Evolutionary conservation across 2,329 filamentous ascomycete genomes (phyloP), one percentile per base, ranked within the genome.

Genomic region (Fusarium domesticum): DNA sequence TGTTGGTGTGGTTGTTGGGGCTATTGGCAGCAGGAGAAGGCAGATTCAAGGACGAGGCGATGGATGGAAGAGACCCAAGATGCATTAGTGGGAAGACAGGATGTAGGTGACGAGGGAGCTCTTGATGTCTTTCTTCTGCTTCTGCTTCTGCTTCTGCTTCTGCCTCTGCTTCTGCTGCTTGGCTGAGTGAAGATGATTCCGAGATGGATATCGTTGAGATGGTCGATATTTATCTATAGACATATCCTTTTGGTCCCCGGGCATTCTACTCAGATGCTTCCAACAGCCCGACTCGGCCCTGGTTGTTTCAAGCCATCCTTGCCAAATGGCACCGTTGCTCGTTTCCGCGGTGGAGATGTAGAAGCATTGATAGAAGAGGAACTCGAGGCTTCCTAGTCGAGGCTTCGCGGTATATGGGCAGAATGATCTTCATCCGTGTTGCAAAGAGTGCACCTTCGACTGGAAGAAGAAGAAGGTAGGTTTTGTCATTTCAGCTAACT

Each of bases 241-340:
- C 6, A 28, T 28, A 12, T 8, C 23, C 23, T 28, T 28, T 28
- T 8, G 23, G 10, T 28, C 7, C 23, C 23, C 7, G 23, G 7
- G 23, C 23, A 28, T 28, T 8, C 14, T 28, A 28, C 14, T 10
- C 23, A 28, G 23, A 28, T 8, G 23, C 23, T 28, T 8, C 38
- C 20, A 40, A 37, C 30, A 44, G 44, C 48, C 37, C 45, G 42
- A 42, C 47, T 55, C 43, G 45, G 47, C 53, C 51, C 45, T 53
- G 52, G 40, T 54, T 54, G 43, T 45, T 28, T 34, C 30, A 50
- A 40, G 37, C 30, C 45, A 59, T 49, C 56, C 56, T 50, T 47
- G 54, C 45, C 41, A 12, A 37, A 58, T 59, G 56, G 58, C 56
- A 59, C 58, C 45, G 48, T 41, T 42, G 39, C 35, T 42, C 35